phyloP scores from a whole-genome alignment of 176 grass and related monocot species.

The Carex kokanica region DNA sequence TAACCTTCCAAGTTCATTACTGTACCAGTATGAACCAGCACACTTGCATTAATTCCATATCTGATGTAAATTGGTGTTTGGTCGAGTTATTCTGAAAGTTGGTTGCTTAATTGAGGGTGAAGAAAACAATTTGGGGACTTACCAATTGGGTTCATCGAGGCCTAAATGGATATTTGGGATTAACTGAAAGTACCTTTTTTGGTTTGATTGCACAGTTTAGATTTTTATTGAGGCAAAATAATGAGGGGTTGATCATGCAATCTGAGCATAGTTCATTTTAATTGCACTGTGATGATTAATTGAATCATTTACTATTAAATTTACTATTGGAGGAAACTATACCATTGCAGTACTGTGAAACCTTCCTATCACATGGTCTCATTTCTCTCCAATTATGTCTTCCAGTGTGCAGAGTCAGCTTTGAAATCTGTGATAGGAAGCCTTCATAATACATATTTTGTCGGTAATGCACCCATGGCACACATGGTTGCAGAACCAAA shows the following conservation, averaged over 20 bases:
- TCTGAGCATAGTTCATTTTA: neutral
- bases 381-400: slow-evolving; percentile 12
- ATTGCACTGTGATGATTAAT: neutral
- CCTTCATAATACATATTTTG: slow-evolving; percentile 81
- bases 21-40: neutral
- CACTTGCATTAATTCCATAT: neutral
- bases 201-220: neutral
- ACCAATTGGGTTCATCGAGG: neutral
- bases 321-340: neutral
- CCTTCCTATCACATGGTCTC: neutral
- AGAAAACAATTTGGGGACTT: neutral
- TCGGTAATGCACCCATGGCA: slow-evolving; percentile 97
- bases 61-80: neutral
- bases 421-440: slow-evolving; percentile 72
- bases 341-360: neutral
- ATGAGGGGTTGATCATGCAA: neutral
- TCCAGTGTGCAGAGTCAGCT: slow-evolving; percentile 88
- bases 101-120: neutral
- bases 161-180: neutral
- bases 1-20: neutral
- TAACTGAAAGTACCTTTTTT: neutral
- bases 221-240: neutral
- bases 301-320: neutral
- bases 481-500: slow-evolving; percentile 61
- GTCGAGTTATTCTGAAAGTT: neutral